A percentile compares a stretch with the other conserved stretches of the same genome.
These are phyloP conservation scores for Candida labiduridarum DNA, from an alignment of 1,139 yeast species.

Conservation along the genomic window DNA sequence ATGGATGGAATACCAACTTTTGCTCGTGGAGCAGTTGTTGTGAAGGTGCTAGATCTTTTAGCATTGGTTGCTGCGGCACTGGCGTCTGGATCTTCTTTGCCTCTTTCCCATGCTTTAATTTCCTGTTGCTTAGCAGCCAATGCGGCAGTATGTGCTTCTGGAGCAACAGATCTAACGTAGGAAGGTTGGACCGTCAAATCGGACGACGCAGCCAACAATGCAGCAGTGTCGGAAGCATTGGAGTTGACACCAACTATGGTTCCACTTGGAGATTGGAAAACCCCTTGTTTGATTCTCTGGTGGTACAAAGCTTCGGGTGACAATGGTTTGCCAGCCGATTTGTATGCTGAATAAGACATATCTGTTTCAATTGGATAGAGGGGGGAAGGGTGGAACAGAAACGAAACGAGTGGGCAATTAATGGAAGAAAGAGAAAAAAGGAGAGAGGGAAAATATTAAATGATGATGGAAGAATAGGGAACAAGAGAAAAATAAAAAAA, in stretches of 20 bases:
- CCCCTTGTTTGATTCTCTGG: slow-evolving; percentile 76
- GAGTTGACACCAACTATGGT: slow-evolving; percentile 71
- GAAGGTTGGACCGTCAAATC: slow-evolving; percentile 63
- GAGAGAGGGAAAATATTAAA: slow-evolving; percentile 16
- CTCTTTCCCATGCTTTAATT: slow-evolving; percentile 48
- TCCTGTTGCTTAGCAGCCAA: slow-evolving; percentile 52
- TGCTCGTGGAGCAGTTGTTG: slow-evolving; percentile 16
- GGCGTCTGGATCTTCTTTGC: slow-evolving; percentile 44
- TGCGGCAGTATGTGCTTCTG: slow-evolving; percentile 70
- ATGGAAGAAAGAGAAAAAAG: slow-evolving; percentile 15
- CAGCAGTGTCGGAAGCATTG: slow-evolving; percentile 75
- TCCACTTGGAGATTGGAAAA: slow-evolving; percentile 68
- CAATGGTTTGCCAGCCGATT: slow-evolving; percentile 67
- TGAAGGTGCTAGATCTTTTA: slow-evolving; percentile 14
- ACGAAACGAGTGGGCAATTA: not conserved
- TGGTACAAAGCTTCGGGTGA: slow-evolving; percentile 77
- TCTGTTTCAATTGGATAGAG: not conserved
- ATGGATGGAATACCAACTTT: slow-evolving; percentile 44
- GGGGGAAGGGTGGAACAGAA: not conserved
- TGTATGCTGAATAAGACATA: slow-evolving; percentile 57
- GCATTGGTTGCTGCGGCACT: slow-evolving; percentile 38
- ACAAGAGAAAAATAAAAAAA: not conserved
- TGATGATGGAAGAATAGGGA: slow-evolving; percentile 3
- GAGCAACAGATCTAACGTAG: slow-evolving; percentile 64
- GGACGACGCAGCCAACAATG: slow-evolving; percentile 67